Base-by-base conservation (phyloP, 1,284 basidiomycete species). In the Moesziomyces sp. region DNA sequence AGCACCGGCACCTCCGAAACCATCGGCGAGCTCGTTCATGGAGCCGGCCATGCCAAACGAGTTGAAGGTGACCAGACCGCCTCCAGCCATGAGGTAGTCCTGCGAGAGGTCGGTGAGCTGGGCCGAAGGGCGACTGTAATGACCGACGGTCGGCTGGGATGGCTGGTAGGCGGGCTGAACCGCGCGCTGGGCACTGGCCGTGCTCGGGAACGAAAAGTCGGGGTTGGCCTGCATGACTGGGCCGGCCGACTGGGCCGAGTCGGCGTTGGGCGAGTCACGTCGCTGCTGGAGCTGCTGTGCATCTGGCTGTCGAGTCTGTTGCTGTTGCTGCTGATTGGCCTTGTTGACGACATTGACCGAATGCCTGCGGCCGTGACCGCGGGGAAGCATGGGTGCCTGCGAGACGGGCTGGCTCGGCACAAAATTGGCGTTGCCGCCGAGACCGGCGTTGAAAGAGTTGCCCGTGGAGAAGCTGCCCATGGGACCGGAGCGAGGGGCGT, bases 361-460 rank as follows among this genome's bases (percentile, higher is more conserved):
- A 86, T 97, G 95, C 70, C 96, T 89, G 58, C 96, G 89, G 49
- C 92, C 92, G 83, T 99, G 96, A 28, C 92, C 92, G 70, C 91
- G 90, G 8, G 84, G 82, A 16, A 77, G 63, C 19, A 46, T 68
- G 24, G 66, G 19, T 42, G 50, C 9, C 38, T 52, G 61, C 13
- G 56, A 18, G 38, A 60, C 49, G 33, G 66, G 52, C 56, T 63
- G 66, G 46, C 43, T 44, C 11, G 55, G 59, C 66, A 35, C 53
- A 42, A 71, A 67, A 57, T 44, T 74, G 55, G 52, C 60, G 53
- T 44, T 74, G 55, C 50, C 60, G 30, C 30, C 30, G 33, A 69
- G 58, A 45, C 55, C 62, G 23, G 35, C 46, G 50, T 54, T 52
- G 52, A 58, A 62, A 10, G 56, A 19, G 57, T 52, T 65, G 55